Base-by-base conservation (phyloP, 2,329 filamentous ascomycete genomes). In the Macrophomina phaseolina region DNA sequence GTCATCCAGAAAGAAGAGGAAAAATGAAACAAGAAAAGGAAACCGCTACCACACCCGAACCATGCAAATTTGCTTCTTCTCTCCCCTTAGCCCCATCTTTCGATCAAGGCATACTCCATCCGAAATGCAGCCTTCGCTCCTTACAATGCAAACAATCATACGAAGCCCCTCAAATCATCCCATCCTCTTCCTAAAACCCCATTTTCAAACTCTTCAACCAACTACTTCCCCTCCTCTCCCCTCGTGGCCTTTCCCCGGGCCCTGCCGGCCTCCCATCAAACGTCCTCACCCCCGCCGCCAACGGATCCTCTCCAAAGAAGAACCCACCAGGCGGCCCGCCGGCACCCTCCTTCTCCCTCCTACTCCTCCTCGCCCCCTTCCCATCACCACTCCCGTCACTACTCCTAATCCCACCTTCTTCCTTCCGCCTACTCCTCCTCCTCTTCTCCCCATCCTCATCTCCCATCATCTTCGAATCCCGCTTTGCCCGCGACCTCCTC, bases 181-280 rank as follows among this genome's bases (percentile, higher is more conserved):
- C 23, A 23, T 23, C 28, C 55, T 23, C 38, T 49, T 40, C 49
- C 52, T 28, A 66, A 30, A 62, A 67, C 23, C 46, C 55, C 48
- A 62, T 53, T 56, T 67, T 67, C 49, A 67, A 53, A 38, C 46
- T 56, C 65, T 67, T 67, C 56, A 67, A 48, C 65, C 65, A 67
- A 42, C 65, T 67, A 12, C 56, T 55, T 48, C 58, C 58, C 65
- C 45, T 67, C 48, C 32, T 55, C 55, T 63, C 56, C 9, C 11
- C n/a, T 38, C 28, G 52, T 34, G 56, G 56, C 56, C 56, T 51
- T 56, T 63, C 65, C 36, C 36, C 36, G 4, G 23, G 23, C 23
- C 23, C 23, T 3, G 28, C 65, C 49, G 65, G 65, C 48, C 52
- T 36, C 48, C 65, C 65, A 49, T 67, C 65, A 48, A 48, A 67